Conservation (phyloP, 768 basidiomycete genomes). For the Macrolepiota albuminosa region DNA sequence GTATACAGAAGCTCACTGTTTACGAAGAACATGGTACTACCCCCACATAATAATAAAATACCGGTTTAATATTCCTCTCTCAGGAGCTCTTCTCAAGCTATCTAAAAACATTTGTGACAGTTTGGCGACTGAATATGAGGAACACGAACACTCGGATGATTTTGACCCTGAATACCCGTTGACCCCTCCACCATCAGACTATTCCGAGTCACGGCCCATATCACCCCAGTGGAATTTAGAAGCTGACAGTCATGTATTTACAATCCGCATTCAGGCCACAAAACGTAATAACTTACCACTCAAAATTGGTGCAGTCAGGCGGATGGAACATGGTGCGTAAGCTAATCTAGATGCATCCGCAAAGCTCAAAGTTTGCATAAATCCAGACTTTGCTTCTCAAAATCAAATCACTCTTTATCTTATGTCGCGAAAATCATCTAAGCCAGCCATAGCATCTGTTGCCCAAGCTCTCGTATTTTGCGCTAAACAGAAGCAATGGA, state of each 20-base stretch:
- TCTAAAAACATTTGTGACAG: conserved; percentile 36
- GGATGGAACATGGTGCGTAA: conserved; percentile 3
- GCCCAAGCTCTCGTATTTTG: conserved; percentile 41
- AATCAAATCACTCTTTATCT: conserved; percentile 46
- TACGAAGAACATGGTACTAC: conserved; percentile 66
- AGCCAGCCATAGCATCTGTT: conserved; percentile 56
- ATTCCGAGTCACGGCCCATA: conserved; percentile 57
- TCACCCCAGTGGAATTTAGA: conserved; percentile 38
- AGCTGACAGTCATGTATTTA: conserved; percentile 20
- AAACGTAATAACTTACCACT: background rate
- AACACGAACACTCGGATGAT: conserved; percentile 18
- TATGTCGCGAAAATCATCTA: conserved; percentile 55
- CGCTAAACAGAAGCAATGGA: conserved; percentile 19
- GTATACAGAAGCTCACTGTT: conserved; percentile 60
- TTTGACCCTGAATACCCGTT: conserved; percentile 66
- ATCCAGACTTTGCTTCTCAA: conserved; percentile 3
- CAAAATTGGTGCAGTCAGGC: background rate
- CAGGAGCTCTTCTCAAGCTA: conserved; percentile 38
- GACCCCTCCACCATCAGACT: conserved; percentile 76
- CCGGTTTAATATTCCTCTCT: background rate
- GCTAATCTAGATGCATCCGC: background rate
- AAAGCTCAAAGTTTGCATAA: background rate
- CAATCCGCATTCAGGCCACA: conserved; percentile 8
- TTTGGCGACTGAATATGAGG: conserved; percentile 12
- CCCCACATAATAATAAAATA: conserved; percentile 14